Percentiles rank a stretch among this genome's conserved stretches.
Evolutionary conservation across 176 grass and related monocot genomes (phyloP).

Genomic region (Thinopyrum elongatum): DNA sequence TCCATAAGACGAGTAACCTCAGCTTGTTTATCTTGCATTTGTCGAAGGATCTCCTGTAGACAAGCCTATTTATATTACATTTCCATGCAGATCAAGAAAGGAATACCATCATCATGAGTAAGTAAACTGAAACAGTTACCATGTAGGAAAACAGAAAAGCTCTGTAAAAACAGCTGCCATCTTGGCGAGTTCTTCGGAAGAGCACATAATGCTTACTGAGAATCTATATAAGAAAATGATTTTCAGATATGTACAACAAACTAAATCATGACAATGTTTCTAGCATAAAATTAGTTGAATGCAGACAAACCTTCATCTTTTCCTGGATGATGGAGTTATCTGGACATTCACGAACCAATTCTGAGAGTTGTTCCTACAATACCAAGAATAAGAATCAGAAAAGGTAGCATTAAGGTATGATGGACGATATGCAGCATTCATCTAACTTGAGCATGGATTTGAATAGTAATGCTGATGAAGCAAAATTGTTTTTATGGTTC

Average conservation of each 20-base stretch:
- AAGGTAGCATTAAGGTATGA: not conserved
- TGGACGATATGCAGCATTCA: not conserved
- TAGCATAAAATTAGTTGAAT: not conserved
- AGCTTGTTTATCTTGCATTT: conserved; percentile 15
- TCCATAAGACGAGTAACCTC: not conserved
- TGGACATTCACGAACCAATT: not conserved
- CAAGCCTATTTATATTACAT: not conserved
- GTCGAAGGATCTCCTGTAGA: conserved; percentile 22
- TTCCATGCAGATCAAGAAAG: not conserved
- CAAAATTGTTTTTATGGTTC: not conserved
- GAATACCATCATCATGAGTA: not conserved
- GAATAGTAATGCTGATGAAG: not conserved
- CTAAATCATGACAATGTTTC: not conserved
- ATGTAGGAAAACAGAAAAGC: conserved; percentile 28
- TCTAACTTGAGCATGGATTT: not conserved
- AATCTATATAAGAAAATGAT: conserved; percentile 2
- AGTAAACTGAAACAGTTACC: conserved; percentile 19
- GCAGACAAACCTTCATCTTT: conserved; percentile 26
- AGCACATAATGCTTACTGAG: conserved; percentile 19
- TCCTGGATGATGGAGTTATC: not conserved
- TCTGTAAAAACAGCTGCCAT: conserved; percentile 29
- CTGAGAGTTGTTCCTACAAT: not conserved
- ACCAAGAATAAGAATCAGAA: not conserved
- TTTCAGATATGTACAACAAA: not conserved
- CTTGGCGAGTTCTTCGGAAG: conserved; percentile 6